Conservation (phyloP, 495 filamentous ascomycete species). For the Hamigera avellanea region DNA sequence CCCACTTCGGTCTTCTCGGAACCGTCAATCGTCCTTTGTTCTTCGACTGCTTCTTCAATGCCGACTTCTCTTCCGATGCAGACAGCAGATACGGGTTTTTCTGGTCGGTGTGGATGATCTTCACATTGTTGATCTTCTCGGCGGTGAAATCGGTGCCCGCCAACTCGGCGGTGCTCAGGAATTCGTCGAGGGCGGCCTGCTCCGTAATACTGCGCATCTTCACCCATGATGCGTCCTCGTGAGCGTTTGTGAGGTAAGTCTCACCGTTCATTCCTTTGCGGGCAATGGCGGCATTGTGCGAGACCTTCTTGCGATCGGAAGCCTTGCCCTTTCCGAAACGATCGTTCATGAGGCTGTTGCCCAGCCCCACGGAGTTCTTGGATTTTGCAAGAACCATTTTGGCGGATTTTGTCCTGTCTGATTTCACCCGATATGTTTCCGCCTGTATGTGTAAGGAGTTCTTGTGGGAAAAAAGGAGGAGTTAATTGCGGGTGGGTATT, state of each 20-base stretch:
- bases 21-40: constrained; percentile 74
- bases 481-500: not conserved
- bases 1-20: constrained; percentile 82
- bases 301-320: constrained; percentile 52
- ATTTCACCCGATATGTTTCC: not conserved
- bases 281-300: constrained; percentile 46
- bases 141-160: constrained; percentile 98
- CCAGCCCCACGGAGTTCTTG: constrained; percentile 87
- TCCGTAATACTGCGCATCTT: constrained; percentile 99
- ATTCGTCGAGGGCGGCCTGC: constrained; percentile 87
- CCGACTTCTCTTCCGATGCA: constrained; percentile 68
- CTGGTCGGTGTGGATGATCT: constrained; percentile 93
- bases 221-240: constrained; percentile 36
- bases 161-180: constrained; percentile 77
- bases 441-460: not conserved
- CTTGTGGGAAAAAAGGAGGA: no score
- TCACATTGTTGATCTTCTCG: constrained; percentile 96
- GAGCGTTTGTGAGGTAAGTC: constrained; percentile 36
- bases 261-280: constrained; percentile 33
- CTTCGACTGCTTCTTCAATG: constrained; percentile 68
- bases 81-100: constrained; percentile 91
- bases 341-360: constrained; percentile 86
- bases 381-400: constrained; percentile 92
- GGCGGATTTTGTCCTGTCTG: constrained; percentile 8
- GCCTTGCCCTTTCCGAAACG: constrained; percentile 84